A percentile compares a stretch with the other conserved stretches of the same genome.
Evolutionary conservation across 2,329 filamentous ascomycete species (phyloP).

Genomic region (Cyphellophora europaea): DNA sequence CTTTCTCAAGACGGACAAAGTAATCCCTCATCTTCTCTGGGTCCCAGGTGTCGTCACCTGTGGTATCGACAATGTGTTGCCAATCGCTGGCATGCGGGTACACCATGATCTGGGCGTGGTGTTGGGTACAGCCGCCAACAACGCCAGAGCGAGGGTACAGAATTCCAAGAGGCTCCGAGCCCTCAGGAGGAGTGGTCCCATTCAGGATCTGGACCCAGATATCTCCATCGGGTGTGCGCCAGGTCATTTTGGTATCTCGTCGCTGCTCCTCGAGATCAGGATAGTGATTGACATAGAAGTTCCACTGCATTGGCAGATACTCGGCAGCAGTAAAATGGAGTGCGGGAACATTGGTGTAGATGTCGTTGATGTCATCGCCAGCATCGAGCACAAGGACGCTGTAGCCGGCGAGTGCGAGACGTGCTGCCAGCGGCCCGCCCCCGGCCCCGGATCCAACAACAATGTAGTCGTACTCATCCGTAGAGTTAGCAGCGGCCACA

Average conservation of each 20-base stretch:
- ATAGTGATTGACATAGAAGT: constrained; percentile 29
- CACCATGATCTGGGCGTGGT: constrained; percentile 52
- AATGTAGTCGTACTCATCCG: constrained; percentile 30
- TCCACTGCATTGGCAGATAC: constrained; percentile 23
- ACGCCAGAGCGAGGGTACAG: constrained; percentile 50
- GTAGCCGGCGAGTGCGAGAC: constrained; percentile 26
- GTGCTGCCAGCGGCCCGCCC: constrained; percentile 27
- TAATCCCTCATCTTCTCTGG: constrained; percentile 50
- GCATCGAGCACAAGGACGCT: constrained; percentile 29
- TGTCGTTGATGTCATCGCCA: constrained; percentile 25
- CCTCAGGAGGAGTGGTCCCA: constrained; percentile 44
- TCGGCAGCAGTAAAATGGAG: constrained; percentile 22
- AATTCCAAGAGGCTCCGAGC: constrained; percentile 43
- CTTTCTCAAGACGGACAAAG: constrained; percentile 45
- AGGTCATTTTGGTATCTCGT: constrained; percentile 29
- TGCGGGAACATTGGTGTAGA: constrained; percentile 23
- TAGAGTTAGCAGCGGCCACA: too few species aligned
- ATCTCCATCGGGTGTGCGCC: constrained; percentile 35
- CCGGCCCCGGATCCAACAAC: constrained; percentile 28
- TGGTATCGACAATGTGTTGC: constrained; percentile 46
- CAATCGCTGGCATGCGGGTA: constrained; percentile 53
- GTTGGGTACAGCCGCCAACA: constrained; percentile 50
- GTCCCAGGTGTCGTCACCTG: constrained; percentile 52
- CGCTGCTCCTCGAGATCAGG: constrained; percentile 21
- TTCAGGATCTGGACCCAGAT: too few species aligned